phyloP scores from a whole-genome alignment of 2,329 filamentous ascomycete genomes.

The Pseudogymnoascus sp. region DNA sequence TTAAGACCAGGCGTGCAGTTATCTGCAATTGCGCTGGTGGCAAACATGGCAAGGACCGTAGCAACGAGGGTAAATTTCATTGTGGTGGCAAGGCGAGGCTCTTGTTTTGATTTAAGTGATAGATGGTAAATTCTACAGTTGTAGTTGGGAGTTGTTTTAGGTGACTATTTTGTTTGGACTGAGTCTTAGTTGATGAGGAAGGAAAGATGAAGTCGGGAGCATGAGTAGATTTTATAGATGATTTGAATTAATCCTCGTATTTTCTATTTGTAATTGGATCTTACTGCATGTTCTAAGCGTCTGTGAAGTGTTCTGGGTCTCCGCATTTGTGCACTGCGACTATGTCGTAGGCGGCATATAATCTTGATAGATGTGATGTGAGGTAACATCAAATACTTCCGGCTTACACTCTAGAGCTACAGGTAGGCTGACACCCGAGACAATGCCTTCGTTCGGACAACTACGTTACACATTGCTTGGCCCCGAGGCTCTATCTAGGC shows the following conservation, averaged over 20 bases:
- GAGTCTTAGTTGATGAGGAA: neutral
- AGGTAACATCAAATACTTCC: neutral
- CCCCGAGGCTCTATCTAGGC: neutral
- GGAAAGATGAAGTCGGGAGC: neutral
- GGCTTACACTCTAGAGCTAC: neutral
- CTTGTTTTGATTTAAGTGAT: neutral
- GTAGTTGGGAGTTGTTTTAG: neutral
- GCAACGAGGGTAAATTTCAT: neutral
- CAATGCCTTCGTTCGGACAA: neutral
- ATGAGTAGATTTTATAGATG: neutral
- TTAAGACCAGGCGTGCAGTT: neutral
- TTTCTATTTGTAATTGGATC: neutral
- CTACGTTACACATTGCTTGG: neutral
- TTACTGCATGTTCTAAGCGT: neutral
- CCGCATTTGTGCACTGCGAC: neutral
- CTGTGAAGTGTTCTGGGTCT: neutral
- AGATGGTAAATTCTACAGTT: neutral
- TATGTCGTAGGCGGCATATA: neutral
- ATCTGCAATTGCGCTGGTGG: neutral
- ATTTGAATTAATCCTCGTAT: neutral
- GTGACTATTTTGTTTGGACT: neutral
- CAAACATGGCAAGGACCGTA: neutral
- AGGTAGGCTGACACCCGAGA: neutral
- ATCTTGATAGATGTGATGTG: neutral
- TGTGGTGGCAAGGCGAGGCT: neutral